A percentile compares a stretch with the other conserved stretches of the same genome.
Conservation (phyloP, 176 grass and related monocot species). For the Oryza rufipogon region DNA sequence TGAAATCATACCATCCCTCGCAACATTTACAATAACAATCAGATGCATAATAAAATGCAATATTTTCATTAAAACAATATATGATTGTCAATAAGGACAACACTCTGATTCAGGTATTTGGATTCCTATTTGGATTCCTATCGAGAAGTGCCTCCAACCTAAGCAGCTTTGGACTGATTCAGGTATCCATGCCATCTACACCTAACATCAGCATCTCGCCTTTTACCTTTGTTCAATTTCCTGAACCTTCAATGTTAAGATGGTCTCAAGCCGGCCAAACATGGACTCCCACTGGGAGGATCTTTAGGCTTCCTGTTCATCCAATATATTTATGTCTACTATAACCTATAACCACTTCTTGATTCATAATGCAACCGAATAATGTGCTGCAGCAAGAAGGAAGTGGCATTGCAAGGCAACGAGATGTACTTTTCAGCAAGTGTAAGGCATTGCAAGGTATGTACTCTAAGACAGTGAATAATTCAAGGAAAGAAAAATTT, state of each 20-base stretch:
- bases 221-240: conserved; percentile 75
- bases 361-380: conserved; percentile 79
- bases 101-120: conserved; percentile 50
- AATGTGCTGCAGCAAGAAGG: conserved; percentile 85
- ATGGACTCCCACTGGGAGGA: conserved; percentile 86
- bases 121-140: conserved; percentile 33
- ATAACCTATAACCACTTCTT: conserved; percentile 84
- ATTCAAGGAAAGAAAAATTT: no score
- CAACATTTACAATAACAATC: no score
- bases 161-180: conserved; percentile 85
- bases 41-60: no score
- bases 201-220: conserved; percentile 74
- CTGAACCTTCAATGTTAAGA: conserved; percentile 76
- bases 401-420: conserved; percentile 18
- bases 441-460: no score
- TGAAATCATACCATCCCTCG: no score
- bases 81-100: neutral
- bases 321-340: conserved; percentile 61
- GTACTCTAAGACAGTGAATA: no score
- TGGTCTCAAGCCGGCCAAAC: conserved; percentile 62
- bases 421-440: no score
- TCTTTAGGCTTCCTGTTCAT: conserved; percentile 83
- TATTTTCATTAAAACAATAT: no score
- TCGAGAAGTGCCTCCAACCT: conserved; percentile 74
- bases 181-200: conserved; percentile 88